These are phyloP conservation scores for Stentor coeruleus DNA, from an alignment of 73 alveolate species.

Conservation along the genomic window DNA sequence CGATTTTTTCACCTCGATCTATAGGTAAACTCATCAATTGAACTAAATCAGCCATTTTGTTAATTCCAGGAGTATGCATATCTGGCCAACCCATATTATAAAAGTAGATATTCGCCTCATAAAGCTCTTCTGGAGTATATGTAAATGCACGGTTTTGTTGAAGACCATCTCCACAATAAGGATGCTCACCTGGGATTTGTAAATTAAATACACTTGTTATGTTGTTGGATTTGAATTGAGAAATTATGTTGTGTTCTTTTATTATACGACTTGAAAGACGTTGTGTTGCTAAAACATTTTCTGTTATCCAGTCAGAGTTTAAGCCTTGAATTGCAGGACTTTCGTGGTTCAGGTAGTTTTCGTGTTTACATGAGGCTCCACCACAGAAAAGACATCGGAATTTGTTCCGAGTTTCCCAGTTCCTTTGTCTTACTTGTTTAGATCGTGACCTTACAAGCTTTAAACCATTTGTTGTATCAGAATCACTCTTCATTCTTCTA, in stretches of 20 bases:
- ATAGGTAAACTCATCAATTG: constrained; percentile 36
- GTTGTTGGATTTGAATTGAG: constrained; percentile 36
- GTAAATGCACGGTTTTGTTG: constrained; percentile 46
- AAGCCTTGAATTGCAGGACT: constrained; percentile 60
- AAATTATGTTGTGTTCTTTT: constrained; percentile 32
- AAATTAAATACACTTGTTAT: constrained; percentile 47
- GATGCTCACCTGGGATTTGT: constrained; percentile 69
- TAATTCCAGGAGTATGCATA: constrained; percentile 53
- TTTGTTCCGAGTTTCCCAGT: constrained; percentile 16
- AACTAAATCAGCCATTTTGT: constrained; percentile 35
- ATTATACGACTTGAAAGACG: constrained; percentile 44
- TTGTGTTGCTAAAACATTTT: constrained; percentile 56
- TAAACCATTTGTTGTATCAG: not conserved
- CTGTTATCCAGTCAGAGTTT: constrained; percentile 64
- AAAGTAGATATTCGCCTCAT: constrained; percentile 39
- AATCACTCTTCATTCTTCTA: too few relatives aligned
- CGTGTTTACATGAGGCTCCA: constrained; percentile 47
- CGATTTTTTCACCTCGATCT: constrained; percentile 45
- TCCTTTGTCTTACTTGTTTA: not conserved
- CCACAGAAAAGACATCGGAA: constrained; percentile 47
- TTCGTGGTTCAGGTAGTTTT: constrained; percentile 31
- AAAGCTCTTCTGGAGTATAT: constrained; percentile 50
- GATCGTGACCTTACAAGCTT: not conserved
- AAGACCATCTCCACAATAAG: constrained; percentile 65
- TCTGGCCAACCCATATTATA: constrained; percentile 65